These are phyloP conservation scores for Acarospora socialis DNA, from an alignment of 2,329 filamentous ascomycete species.

Conservation along the genomic window DNA sequence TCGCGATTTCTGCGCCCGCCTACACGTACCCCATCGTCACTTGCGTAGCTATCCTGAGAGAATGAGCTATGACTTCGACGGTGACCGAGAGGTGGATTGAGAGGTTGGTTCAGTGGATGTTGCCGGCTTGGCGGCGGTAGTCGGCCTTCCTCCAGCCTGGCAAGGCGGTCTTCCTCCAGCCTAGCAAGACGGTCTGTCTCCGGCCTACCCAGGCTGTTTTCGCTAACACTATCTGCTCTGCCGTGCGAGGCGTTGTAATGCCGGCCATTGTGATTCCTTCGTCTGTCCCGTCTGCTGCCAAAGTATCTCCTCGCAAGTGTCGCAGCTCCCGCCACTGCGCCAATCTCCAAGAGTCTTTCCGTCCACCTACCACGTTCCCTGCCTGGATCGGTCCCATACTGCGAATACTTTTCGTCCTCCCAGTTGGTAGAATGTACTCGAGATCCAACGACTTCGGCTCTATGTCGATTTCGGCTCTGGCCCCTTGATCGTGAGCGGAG, in stretches of 20 bases:
- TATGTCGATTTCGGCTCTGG: constrained; percentile 28
- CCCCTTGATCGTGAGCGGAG: constrained; percentile 25
- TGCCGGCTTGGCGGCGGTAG: constrained; percentile 14
- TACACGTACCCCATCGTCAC: constrained; percentile 26
- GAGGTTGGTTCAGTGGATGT: constrained; percentile 19
- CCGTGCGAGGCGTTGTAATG: constrained; percentile 52
- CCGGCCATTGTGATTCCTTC: constrained; percentile 36
- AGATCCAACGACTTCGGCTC: constrained; percentile 26
- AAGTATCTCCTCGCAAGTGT: constrained; percentile 46
- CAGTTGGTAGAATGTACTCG: constrained; percentile 37
- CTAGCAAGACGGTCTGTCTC: too few relatives aligned
- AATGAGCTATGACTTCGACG: constrained; percentile 21
- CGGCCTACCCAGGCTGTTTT: too few relatives aligned
- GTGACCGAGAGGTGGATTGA: constrained; percentile 20
- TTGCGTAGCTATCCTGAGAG: constrained; percentile 25
- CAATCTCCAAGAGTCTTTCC: constrained; percentile 45
- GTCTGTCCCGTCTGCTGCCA: constrained; percentile 36
- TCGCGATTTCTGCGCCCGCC: constrained; percentile 42
- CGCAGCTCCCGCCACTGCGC: constrained; percentile 48
- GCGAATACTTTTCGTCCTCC: constrained; percentile 51
- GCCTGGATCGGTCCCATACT: constrained; percentile 28
- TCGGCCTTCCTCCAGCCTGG: constrained; percentile 24
- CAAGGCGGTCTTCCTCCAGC: constrained; percentile 21
- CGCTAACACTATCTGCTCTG: constrained; percentile 45
- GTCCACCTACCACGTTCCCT: constrained; percentile 42